phyloP scores from a whole-genome alignment of 345 rosid genomes.

The Populus ilicifolia region DNA sequence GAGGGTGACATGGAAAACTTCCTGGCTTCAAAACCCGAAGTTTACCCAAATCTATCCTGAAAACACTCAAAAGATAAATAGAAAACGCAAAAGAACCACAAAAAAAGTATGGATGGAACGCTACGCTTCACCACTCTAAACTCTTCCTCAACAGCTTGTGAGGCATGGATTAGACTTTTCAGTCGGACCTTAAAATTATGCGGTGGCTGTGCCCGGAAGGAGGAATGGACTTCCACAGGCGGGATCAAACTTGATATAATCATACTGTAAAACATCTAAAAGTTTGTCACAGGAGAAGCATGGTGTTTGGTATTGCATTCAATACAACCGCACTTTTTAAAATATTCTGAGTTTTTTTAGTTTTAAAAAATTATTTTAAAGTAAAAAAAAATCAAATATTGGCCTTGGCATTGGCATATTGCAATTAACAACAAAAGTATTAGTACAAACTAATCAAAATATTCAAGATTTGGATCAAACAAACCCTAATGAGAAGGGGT shows the following conservation, averaged over 20 bases:
- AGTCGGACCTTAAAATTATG: neutral
- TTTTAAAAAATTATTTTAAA: no score
- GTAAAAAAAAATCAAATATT: neutral
- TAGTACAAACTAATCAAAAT: slow-evolving; percentile 10
- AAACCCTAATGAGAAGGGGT: slow-evolving; percentile 25
- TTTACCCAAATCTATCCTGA: neutral
- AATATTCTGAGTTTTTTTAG: no score
- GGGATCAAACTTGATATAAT: neutral
- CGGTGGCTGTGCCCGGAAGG: slow-evolving; percentile 9
- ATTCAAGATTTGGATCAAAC: neutral
- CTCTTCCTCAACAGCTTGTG: neutral
- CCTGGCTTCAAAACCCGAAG: neutral
- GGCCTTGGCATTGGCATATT: neutral
- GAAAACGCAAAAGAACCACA: neutral
- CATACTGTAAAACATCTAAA: slow-evolving; percentile 19
- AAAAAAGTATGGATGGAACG: neutral
- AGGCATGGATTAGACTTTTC: slow-evolving; percentile 6
- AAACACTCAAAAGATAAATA: neutral
- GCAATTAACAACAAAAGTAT: slow-evolving; percentile 4
- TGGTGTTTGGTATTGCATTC: no score
- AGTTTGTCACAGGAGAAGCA: slow-evolving; percentile 22
- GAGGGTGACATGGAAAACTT: no score
- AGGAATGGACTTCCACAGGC: neutral
- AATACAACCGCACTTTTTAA: no score
- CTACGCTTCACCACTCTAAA: neutral